Evolutionary conservation across 345 rosid species (phyloP), one percentile per base, ranked within the genome.

Genomic region (Hypericum androsaemum): DNA sequence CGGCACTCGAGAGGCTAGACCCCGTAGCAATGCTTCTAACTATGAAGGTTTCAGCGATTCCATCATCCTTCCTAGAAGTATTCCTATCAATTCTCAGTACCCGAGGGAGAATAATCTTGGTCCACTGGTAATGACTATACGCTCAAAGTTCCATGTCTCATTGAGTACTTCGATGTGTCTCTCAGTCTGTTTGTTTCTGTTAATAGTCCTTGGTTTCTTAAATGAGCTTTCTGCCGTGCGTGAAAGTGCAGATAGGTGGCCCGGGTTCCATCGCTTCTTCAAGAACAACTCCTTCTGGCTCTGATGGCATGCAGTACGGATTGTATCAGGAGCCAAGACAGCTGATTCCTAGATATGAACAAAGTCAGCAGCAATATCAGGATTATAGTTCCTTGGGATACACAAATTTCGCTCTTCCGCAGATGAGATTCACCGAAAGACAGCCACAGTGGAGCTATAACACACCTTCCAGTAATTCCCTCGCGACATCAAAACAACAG

Each of bases 111-210:
- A 60, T 47, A 54, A 56, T 44, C 52, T 51, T 22, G 10, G 53
- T 48, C 71, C 54, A 35, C 77, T 57, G 79, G 82, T 77, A 68
- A 52, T 32, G 50, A 10, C 0, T 8, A 41, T 38, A 39, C 53
- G 13, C 32, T 39, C 43, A 7, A 44, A 43, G 41, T 46, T 37
- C 59, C 13, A 1, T 17, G 8, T 32, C 22, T 5, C 51, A 46
- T 36, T 43, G 6, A 32, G 15, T n/a, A 6, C 43, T 37, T 14
- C 1, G 12, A 48, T 35, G 17, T 39, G 22, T 5, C 37, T 12
- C 14, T 39, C 35, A 5, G 38, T 17, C 32, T 37, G 2, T 16
- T 45, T 7, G 28, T 47, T 28, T 54, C 8, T 46, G 12, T 2
- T 17, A 38, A 47, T 17, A 22, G 14, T 57, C 6, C 37, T 37